Percentiles rank a stretch among this genome's conserved stretches.
Conservation (phyloP, 1,284 basidiomycete genomes). For the Athelia psychrophila region DNA sequence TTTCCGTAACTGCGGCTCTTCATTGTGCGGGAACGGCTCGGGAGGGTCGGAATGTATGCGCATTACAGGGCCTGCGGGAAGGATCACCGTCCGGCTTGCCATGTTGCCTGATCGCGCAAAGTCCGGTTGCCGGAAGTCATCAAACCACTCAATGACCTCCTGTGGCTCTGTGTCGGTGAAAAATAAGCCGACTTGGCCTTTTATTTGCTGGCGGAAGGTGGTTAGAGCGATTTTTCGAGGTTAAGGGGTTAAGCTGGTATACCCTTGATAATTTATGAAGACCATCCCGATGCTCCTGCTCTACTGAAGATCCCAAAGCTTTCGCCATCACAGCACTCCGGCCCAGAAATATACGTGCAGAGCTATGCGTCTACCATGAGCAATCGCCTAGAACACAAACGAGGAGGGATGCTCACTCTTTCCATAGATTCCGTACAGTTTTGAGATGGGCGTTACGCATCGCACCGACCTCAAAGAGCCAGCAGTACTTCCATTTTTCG, state of each 20-base stretch:
- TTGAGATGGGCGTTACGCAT: conserved; percentile 96
- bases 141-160: conserved; percentile 95
- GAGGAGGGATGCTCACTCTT: conserved; percentile 58
- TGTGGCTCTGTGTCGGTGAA: conserved; percentile 88
- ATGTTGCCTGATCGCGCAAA: conserved; percentile 89
- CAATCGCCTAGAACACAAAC: conserved; percentile 4
- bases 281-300: conserved; percentile 85
- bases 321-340: conserved; percentile 94
- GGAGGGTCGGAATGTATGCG: conserved; percentile 71
- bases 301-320: conserved; percentile 86
- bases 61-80: conserved; percentile 77
- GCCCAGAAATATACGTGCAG: conserved; percentile 92
- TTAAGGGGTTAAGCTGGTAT: conserved; percentile 24
- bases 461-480: conserved; percentile 92
- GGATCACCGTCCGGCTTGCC: conserved; percentile 71
- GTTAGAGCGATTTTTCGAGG: conserved; percentile 8
- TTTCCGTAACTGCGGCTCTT: conserved; percentile 94
- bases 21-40: conserved; percentile 91
- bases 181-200: conserved; percentile 91
- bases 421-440: conserved; percentile 92
- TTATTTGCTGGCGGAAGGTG: conserved; percentile 63
- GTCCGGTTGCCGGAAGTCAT: conserved; percentile 85
- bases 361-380: conserved; percentile 43
- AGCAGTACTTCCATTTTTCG: conserved; percentile 92
- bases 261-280: conserved; percentile 81